A percentile compares a stretch with the other conserved stretches of the same genome.
Conservation (phyloP, 140 eudicot species). For the Cichorium intybus region DNA sequence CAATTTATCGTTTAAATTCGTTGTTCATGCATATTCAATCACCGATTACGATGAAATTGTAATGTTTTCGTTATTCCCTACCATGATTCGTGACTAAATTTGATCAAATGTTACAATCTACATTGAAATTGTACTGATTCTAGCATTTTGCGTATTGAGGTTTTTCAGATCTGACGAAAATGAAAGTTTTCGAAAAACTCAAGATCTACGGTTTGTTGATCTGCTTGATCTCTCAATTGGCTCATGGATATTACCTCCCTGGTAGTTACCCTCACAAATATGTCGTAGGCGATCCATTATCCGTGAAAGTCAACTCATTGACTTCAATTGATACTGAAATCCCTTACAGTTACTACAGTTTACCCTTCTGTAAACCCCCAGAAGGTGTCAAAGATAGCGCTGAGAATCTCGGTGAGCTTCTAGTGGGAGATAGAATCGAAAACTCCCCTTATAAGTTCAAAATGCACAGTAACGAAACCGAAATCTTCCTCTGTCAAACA, state of each 20-base stretch:
- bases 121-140: slow-evolving; percentile 15
- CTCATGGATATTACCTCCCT: slow-evolving; percentile 54
- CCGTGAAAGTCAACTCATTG: slow-evolving; percentile 65
- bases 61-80: not conserved
- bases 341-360: slow-evolving; percentile 59
- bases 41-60: not conserved
- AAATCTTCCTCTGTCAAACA: slow-evolving; percentile 52
- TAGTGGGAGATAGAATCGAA: slow-evolving; percentile 61
- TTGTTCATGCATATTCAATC: not conserved
- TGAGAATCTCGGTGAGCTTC: slow-evolving; percentile 63
- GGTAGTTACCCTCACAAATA: slow-evolving; percentile 72
- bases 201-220: slow-evolving; percentile 49
- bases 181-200: slow-evolving; percentile 30
- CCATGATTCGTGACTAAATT: not conserved
- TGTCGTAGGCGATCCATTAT: slow-evolving; percentile 43
- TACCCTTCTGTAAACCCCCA: slow-evolving; percentile 51
- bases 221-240: slow-evolving; percentile 40
- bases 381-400: slow-evolving; percentile 68
- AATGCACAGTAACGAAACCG: slow-evolving; percentile 50
- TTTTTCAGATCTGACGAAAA: slow-evolving; percentile 42
- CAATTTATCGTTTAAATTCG: not conserved
- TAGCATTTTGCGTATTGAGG: slow-evolving; percentile 8
- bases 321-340: slow-evolving; percentile 61
- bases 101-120: slow-evolving; percentile 2
- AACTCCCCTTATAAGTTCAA: slow-evolving; percentile 58